These are phyloP conservation scores for Elsinoe arachidis DNA, from an alignment of 2,329 filamentous ascomycete species.

Conservation along the genomic window DNA sequence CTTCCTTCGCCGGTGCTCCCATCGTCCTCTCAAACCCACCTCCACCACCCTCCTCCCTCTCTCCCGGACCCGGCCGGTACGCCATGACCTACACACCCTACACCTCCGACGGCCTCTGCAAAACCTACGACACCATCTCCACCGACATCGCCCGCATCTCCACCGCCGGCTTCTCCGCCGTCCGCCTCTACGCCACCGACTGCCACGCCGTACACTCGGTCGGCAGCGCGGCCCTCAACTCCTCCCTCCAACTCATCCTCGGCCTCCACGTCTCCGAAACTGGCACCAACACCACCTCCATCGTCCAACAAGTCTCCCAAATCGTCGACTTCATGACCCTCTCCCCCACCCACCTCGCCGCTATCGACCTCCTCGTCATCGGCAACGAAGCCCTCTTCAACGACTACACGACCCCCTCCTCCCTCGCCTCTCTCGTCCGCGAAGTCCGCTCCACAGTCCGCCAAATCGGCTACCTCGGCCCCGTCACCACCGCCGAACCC, in stretches of 20 bases:
- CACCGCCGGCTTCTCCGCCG: conserved; percentile 49
- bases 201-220: conserved; percentile 73
- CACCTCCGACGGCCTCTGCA: conserved; percentile 35
- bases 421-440: conserved; percentile 47
- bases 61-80: conserved; percentile 12
- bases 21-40: conserved; percentile 9
- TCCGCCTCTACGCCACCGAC: conserved; percentile 85
- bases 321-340: conserved; percentile 56
- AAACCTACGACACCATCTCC: conserved; percentile 31
- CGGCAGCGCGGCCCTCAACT: conserved; percentile 55
- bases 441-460: conserved; percentile 6
- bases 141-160: conserved; percentile 36
- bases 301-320: conserved; percentile 54
- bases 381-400: conserved; percentile 88
- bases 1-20: conserved; percentile 11
- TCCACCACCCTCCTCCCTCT: conserved; percentile 6
- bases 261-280: conserved; percentile 73
- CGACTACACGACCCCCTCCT: conserved; percentile 52
- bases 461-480: conserved; percentile 51
- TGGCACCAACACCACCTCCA: conserved; percentile 52
- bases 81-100: conserved; percentile 37
- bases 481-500: conserved; percentile 78
- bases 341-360: conserved; percentile 63
- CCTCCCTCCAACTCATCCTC: conserved; percentile 71
- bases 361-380: conserved; percentile 72